Evolutionary conservation across 1,139 yeast genomes (phyloP).

Genomic region (Pichia sp.): DNA sequence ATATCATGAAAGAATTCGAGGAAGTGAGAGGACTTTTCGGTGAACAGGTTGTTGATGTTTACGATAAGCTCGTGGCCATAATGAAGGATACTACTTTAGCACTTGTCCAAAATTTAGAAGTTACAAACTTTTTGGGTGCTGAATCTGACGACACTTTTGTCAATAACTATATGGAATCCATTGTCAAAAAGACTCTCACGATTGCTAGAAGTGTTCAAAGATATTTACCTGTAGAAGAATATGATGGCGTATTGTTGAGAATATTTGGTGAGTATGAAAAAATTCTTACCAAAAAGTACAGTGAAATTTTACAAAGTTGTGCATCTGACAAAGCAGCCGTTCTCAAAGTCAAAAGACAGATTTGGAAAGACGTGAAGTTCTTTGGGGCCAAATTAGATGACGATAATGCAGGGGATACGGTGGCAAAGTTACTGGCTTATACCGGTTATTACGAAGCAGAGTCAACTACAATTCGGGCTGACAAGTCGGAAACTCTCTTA

Average conservation of each 20-base stretch:
- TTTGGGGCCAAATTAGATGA: slow-evolving; percentile 58
- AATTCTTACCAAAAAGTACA: slow-evolving; percentile 49
- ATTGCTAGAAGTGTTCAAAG: slow-evolving; percentile 58
- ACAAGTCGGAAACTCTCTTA: too few species aligned
- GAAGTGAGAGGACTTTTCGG: slow-evolving; percentile 36
- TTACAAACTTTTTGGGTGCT: not conserved
- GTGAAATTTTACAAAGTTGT: not conserved
- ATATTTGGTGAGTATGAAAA: slow-evolving; percentile 61
- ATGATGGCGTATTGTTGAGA: slow-evolving; percentile 47
- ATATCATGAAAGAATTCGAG: slow-evolving; percentile 35
- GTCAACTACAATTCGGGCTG: too few species aligned
- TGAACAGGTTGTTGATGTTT: slow-evolving; percentile 66
- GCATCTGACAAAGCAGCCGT: not conserved
- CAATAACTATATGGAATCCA: slow-evolving; percentile 56
- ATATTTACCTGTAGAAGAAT: slow-evolving; percentile 53
- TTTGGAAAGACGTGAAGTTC: slow-evolving; percentile 59
- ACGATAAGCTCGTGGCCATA: slow-evolving; percentile 59
- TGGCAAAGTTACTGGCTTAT: slow-evolving; percentile 58
- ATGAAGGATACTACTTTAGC: slow-evolving; percentile 60
- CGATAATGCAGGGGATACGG: slow-evolving; percentile 60
- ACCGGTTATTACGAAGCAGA: too few species aligned
- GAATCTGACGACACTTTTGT: not conserved
- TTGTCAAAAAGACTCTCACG: slow-evolving; percentile 64
- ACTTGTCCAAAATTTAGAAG: slow-evolving; percentile 5
- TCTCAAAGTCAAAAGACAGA: slow-evolving; percentile 38